phyloP scores from a whole-genome alignment of 805 yeast genomes.

The Yarrowia porcina region DNA sequence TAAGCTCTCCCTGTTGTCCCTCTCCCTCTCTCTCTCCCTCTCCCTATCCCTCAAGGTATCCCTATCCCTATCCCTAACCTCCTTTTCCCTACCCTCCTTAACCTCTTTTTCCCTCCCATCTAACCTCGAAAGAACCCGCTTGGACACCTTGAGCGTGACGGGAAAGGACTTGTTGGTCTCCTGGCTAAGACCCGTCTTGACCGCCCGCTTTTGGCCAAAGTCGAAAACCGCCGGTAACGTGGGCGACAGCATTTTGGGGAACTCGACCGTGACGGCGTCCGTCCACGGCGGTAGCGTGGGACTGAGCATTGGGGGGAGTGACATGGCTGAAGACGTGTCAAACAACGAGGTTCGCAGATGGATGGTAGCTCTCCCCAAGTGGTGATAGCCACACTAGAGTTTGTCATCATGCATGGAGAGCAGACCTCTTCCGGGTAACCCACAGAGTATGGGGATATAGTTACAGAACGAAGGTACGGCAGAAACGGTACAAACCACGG shows the following conservation, averaged over 20 bases:
- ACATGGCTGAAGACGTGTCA: too few relatives aligned
- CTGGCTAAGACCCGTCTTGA: constrained; percentile 7
- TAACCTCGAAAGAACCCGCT: not conserved
- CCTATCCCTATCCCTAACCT: not conserved
- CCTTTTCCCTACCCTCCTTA: not conserved
- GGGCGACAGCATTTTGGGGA: constrained; percentile 40
- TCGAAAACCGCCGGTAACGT: constrained; percentile 41
- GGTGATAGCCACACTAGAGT: constrained; percentile 2
- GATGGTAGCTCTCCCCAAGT: too few relatives aligned
- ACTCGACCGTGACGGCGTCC: constrained; percentile 22
- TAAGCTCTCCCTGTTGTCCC: too few relatives aligned
- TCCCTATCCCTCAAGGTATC: too few relatives aligned
- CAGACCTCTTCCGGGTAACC: constrained; percentile 11
- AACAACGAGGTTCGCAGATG: too few relatives aligned
- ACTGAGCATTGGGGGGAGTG: constrained; percentile 40
- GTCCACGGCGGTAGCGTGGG: constrained; percentile 41
- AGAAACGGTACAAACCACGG: too few relatives aligned
- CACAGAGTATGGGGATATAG: too few relatives aligned
- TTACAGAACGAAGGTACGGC: too few relatives aligned
- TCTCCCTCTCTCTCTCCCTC: not conserved
- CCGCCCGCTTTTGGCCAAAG: too few relatives aligned
- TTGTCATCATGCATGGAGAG: too few relatives aligned
- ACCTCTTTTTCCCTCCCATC: not conserved
- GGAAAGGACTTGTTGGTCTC: constrained; percentile 8
- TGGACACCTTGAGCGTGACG: constrained; percentile 12